A percentile compares a stretch with the other conserved stretches of the same genome.
phyloP scores from a whole-genome alignment of 1,284 basidiomycete species.

The Cryptococcus sp. region DNA sequence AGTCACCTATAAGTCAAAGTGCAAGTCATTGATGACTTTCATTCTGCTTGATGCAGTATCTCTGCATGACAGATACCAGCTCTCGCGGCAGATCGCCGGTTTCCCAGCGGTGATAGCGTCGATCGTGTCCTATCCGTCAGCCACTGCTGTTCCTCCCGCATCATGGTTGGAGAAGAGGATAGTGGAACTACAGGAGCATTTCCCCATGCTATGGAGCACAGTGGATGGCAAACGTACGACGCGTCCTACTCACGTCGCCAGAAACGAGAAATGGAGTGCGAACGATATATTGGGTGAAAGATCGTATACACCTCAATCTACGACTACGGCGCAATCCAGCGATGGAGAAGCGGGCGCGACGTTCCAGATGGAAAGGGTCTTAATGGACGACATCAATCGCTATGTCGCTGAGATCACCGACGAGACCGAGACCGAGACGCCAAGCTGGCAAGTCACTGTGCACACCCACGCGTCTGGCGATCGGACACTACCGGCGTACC shows the following conservation, averaged over 20 bases:
- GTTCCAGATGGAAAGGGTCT: conserved; percentile 2
- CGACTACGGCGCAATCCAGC: not conserved
- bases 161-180: conserved; percentile 25
- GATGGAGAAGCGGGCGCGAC: not conserved
- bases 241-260: conserved; percentile 13
- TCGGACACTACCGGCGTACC: conserved; percentile 5
- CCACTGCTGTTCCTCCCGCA: conserved; percentile 17
- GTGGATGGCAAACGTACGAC: conserved; percentile 17
- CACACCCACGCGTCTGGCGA: conserved; percentile 4
- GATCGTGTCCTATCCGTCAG: conserved; percentile 25
- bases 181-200: conserved; percentile 29
- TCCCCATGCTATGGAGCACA: conserved; percentile 31
- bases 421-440: conserved; percentile 8
- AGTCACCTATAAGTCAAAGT: no score
- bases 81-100: conserved; percentile 31
- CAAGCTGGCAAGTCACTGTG: conserved; percentile 18
- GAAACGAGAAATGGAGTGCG: conserved; percentile 11
- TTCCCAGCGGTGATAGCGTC: conserved; percentile 26
- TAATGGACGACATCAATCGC: not conserved
- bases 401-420: not conserved
- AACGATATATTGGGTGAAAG: conserved; percentile 14
- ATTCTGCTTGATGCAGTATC: conserved; percentile 18
- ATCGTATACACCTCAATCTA: conserved; percentile 2
- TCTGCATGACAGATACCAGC: conserved; percentile 34
- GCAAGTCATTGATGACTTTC: no score